Base-by-base conservation (phyloP, 352 stramenopile genomes). In the Saprolegnia diclina region DNA sequence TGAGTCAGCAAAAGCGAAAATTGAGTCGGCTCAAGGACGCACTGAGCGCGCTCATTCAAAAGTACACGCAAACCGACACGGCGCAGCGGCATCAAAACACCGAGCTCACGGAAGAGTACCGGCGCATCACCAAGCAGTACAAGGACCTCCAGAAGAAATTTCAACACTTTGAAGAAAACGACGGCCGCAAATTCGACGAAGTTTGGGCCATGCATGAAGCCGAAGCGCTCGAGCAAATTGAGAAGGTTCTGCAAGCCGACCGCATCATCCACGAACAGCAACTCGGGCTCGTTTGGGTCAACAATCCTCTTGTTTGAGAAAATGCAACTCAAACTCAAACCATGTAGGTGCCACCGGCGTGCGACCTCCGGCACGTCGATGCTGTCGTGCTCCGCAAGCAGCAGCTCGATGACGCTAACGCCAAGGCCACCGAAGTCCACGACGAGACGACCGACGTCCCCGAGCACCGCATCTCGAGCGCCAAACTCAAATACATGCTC, bases 81-180 rank as follows among this genome's bases (percentile, higher is more conserved):
- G 78, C 82, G 7, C 90, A 98, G 48, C 77, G 80, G 0, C 87
- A 93, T 40, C 81, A 92, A 61, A 98, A 98, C 75, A 80, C 96
- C 63, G 87, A 97, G 53, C 87, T 98, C 24, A 98, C 91, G 7
- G 90, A 97, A 53, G 93, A 98, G 71, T 98, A 97, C 53, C 81
- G 86, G 1, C 83, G 90, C 19, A 81, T 98, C 64, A 98, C 93
- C 9, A 97, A 97, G 76, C 90, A 98, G 72, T 98, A 98, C 79
- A 95, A 95, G 50, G 94, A 98, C 52, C 73, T 98, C 44, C 94
- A 98, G 71, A 91, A 83, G 65, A 98, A 98, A 73, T 97, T 96
- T 54, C 79, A 85, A 21, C 94, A 98, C 75, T 98, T 98, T 71
- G 89, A 97, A 61, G 62, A 88, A 10, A 85, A 85, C 45, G 94